Base-by-base conservation (phyloP, 371 early-diverging fungal genomes). In the Zychaea mexicana region DNA sequence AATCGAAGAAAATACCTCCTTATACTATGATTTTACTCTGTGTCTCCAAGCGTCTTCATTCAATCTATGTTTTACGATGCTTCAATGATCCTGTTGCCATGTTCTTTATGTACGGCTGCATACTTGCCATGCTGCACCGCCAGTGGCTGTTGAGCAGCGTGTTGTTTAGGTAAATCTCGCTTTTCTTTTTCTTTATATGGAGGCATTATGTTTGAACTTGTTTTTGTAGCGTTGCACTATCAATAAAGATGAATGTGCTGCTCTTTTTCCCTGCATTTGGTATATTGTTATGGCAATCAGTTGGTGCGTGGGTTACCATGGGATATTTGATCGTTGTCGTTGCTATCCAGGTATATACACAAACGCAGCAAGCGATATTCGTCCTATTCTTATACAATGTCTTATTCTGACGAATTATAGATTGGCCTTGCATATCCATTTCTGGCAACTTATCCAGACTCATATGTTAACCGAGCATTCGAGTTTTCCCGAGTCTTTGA, bases 1-100 rank as follows among this genome's bases (percentile, higher is more conserved):
- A 68, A 12, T 81, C 85, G 8, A 74, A 71, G 30, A 73, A 71
- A 61, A 67, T 90, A 3, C 93, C 94, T 10, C 90, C 90, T 0
- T 85, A 80, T 62, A 65, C 81, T 7, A 70, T 93, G 21, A 66
- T 83, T 15, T 66, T 91, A 7, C 72, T 96, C 21, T 79, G 82
- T 17, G 46, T 91, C 3, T 94, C 95, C 0, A 89, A 90, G 57
- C 85, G 96, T 19, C 69, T 94, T 31, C 96, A 97, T 69, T 96
- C 97, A 12, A 95, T 97, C 60, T 96, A 85, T 66, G 85, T 93
- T 7, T 80, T 97, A 30, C 79, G 98, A 12, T 83, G 94, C 42
- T 97, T 97, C 75, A 97, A 97, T 73, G 98, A 96, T 69, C 88
- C 94, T 0, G 77, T 95, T 3, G 95, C 96, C 6, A 94, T 95